These are phyloP conservation scores for Ustilago loliicola DNA, from an alignment of 1,284 basidiomycete species.

Conservation along the genomic window DNA sequence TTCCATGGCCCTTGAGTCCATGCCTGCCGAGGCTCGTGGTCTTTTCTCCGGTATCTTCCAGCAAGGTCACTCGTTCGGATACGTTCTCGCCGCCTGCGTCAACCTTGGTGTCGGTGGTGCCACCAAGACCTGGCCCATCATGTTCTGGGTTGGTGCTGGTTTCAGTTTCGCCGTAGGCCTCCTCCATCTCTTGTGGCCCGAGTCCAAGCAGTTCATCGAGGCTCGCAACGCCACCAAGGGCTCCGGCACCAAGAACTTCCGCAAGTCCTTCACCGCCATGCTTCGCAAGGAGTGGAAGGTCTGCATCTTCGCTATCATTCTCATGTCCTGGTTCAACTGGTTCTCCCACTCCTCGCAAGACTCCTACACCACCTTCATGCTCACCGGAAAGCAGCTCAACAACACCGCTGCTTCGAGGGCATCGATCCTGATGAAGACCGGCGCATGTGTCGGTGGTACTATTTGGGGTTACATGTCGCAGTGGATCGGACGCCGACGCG, in stretches of 20 bases:
- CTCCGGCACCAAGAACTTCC: slow-evolving; percentile 44
- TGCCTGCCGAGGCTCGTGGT: slow-evolving; percentile 54
- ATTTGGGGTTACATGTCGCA: slow-evolving; percentile 58
- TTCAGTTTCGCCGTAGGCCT: slow-evolving; percentile 44
- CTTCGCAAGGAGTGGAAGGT: slow-evolving; percentile 45
- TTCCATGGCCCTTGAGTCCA: slow-evolving; percentile 48
- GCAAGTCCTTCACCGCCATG: slow-evolving; percentile 25
- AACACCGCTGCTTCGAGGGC: slow-evolving; percentile 49
- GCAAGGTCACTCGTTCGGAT: slow-evolving; percentile 56
- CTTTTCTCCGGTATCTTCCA: slow-evolving; percentile 58
- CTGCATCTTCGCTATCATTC: slow-evolving; percentile 37
- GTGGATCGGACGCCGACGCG: slow-evolving; percentile 53
- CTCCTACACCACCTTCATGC: slow-evolving; percentile 56
- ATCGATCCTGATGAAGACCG: slow-evolving; percentile 54
- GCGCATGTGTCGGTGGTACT: slow-evolving; percentile 55
- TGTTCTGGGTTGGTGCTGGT: slow-evolving; percentile 62
- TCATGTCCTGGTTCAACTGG: slow-evolving; percentile 54
- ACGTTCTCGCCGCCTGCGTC: slow-evolving; percentile 56
- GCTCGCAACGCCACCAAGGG: slow-evolving; percentile 42
- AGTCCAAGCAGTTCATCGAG: slow-evolving; percentile 59
- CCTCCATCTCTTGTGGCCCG: slow-evolving; percentile 51
- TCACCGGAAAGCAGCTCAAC: slow-evolving; percentile 43
- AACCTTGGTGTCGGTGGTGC: slow-evolving; percentile 56
- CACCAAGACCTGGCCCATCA: slow-evolving; percentile 41
- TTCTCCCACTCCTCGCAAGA: slow-evolving; percentile 45